Base-by-base conservation (phyloP, 1,139 yeast genomes). In the Torulaspora globosa region DNA sequence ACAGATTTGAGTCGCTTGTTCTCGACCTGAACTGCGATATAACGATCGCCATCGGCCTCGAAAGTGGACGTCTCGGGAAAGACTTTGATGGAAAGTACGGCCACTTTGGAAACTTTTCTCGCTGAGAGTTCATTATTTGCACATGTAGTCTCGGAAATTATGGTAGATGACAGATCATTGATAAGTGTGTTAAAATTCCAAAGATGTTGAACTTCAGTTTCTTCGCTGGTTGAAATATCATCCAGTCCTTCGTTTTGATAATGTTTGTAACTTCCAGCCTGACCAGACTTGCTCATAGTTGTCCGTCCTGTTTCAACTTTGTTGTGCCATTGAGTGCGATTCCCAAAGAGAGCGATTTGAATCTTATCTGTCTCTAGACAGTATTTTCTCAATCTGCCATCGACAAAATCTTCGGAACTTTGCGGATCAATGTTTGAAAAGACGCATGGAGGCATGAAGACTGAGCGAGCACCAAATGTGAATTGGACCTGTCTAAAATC, bases 401-500 rank as follows among this genome's bases (percentile, higher is more conserved):
- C 66, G 3, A 72, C 67, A 31, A 69, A 58, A 55, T 78, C 80
- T 40, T 68, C 66, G 23, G 67, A 60, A 26, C 72, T 65, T 19
- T 70, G 72, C 1, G 71, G 60, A 6, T 62, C 68, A 3, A 62
- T 49, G 1, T 56, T 50, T 28, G 68, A 62, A 36, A 72, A 62
- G 5, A 71, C 55, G 39, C 70, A 68, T 16, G 72, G 70, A 9
- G 75, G 79, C 51, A 82, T 72, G 43, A 82, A 69, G 0, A 82
- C 74, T 0, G 88, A 82, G 41, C 86, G 70, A 0, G 86, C 74
- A 0, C 87, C 88, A 7, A 81, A 47, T 8, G 65, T 56, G 0
- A 80, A 39, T 3, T 60, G 58, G 3, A 74, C 57, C 3, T 66
- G 58, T 2, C 62, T 52, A 1, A 76, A 43, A 4, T 58, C 60